Percentiles rank a stretch among this genome's conserved stretches.
Conservation (phyloP, 148 eudicot genomes). For the Limonium bicolor region DNA sequence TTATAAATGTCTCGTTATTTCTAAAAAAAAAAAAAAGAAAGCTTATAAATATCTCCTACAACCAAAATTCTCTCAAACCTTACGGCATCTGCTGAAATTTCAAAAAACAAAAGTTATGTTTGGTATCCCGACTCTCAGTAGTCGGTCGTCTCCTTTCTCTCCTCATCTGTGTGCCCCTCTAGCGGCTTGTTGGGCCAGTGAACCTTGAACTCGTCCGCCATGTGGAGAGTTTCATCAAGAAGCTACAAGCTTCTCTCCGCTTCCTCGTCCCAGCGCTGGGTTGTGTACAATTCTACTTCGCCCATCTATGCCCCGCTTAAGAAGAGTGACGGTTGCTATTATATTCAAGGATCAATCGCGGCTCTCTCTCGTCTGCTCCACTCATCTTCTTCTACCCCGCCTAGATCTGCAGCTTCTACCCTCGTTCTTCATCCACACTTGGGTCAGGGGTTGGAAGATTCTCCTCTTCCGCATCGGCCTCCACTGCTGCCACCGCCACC, state of each 20-base stretch:
- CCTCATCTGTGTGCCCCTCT: too few relatives aligned
- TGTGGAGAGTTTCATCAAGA: slow-evolving; percentile 9
- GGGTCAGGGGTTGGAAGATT: slow-evolving; percentile 1
- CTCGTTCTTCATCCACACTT: slow-evolving; percentile 1
- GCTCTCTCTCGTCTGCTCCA: slow-evolving; percentile 1
- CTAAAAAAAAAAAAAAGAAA: too few relatives aligned
- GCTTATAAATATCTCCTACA: too few relatives aligned
- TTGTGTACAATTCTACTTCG: neutral
- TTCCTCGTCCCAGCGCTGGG: neutral
- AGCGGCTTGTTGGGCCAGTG: too few relatives aligned
- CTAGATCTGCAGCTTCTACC: slow-evolving; percentile 8
- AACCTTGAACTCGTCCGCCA: too few relatives aligned
- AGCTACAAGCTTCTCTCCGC: slow-evolving; percentile 1
- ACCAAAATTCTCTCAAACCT: too few relatives aligned
- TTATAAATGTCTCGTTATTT: too few relatives aligned
- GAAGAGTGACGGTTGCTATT: neutral
- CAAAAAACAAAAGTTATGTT: too few relatives aligned
- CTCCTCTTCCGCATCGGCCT: slow-evolving; percentile 9
- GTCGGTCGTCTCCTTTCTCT: too few relatives aligned
- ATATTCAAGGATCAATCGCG: too few relatives aligned
- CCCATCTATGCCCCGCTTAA: neutral
- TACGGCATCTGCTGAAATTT: too few relatives aligned
- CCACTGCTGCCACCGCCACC: slow-evolving; percentile 10
- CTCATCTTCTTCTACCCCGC: slow-evolving; percentile 6
- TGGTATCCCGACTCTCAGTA: too few relatives aligned